These are phyloP conservation scores for Xylaria sp. DNA, from an alignment of 2,329 filamentous ascomycete species.

Conservation along the genomic window DNA sequence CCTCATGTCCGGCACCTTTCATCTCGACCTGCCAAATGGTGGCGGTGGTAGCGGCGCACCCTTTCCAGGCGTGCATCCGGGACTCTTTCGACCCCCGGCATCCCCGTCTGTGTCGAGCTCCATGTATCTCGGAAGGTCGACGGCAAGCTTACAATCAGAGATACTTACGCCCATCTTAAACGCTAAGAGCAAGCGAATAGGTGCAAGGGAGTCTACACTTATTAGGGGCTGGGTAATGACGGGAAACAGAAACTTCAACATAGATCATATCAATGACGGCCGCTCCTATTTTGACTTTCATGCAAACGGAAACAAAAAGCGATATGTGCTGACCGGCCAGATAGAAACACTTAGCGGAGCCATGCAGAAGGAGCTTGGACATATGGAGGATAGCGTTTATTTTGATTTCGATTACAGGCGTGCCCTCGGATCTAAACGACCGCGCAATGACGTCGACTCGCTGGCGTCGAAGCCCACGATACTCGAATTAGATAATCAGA, in stretches of 20 bases:
- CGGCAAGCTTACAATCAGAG: conserved; percentile 54
- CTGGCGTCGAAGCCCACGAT: conserved; percentile 46
- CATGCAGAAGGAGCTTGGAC: conserved; percentile 43
- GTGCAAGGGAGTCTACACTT: conserved; percentile 49
- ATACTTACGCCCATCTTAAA: conserved; percentile 47
- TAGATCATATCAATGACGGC: conserved; percentile 46
- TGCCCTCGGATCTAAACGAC: conserved; percentile 60
- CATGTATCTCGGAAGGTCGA: conserved; percentile 54
- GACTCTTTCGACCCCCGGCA: conserved; percentile 59
- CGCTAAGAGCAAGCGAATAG: conserved; percentile 61
- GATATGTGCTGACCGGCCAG: conserved; percentile 65
- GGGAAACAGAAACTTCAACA: conserved; percentile 43
- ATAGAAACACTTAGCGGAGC: conserved; percentile 59
- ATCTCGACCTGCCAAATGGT: conserved; percentile 47
- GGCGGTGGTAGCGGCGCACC: conserved; percentile 36
- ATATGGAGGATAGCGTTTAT: conserved; percentile 64
- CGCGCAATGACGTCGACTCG: conserved; percentile 53
- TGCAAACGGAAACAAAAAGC: conserved; percentile 43
- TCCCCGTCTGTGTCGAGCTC: conserved; percentile 55
- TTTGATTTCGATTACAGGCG: conserved; percentile 67
- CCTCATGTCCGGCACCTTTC: conserved; percentile 51
- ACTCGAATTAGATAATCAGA: conserved; percentile 34
- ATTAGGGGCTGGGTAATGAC: conserved; percentile 48
- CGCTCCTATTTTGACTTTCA: conserved; percentile 37
- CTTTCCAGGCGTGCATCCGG: conserved; percentile 54